Conservation (phyloP, 2,329 filamentous ascomycete species). For the Lithohypha guttulata region DNA sequence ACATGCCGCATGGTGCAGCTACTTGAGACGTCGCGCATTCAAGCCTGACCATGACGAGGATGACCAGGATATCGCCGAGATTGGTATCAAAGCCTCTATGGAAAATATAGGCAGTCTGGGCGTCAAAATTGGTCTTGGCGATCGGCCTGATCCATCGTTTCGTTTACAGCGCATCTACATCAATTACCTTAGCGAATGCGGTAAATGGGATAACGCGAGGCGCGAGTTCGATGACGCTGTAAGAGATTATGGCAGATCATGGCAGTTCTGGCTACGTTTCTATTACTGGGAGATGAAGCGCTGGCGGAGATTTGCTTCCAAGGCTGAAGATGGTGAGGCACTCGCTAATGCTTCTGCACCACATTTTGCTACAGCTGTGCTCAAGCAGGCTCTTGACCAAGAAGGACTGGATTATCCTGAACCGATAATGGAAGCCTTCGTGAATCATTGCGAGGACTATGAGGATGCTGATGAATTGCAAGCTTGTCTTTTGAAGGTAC, state of each 20-base stretch:
- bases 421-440: constrained; percentile 37
- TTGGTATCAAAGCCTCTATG: constrained; percentile 73
- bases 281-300: constrained; percentile 82
- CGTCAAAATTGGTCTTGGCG: constrained; percentile 60
- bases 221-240: constrained; percentile 64
- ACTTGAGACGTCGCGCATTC: constrained; percentile 77
- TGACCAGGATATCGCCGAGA: constrained; percentile 78
- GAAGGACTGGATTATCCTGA: constrained; percentile 41
- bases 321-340: constrained; percentile 40
- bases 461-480: constrained; percentile 68
- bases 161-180: constrained; percentile 85
- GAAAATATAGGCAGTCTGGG: constrained; percentile 73
- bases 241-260: constrained; percentile 60
- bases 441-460: constrained; percentile 67
- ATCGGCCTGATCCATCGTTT: constrained; percentile 78
- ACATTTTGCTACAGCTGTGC: constrained; percentile 60
- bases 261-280: constrained; percentile 89
- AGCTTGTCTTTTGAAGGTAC: constrained; percentile 59
- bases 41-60: constrained; percentile 63
- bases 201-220: constrained; percentile 65
- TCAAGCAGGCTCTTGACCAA: constrained; percentile 57
- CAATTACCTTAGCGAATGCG: constrained; percentile 78
- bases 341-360: constrained; percentile 54
- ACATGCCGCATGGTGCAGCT: constrained; percentile 89
- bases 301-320: constrained; percentile 49